Evolutionary conservation across 23 red algal genomes (phyloP), one percentile per base, ranked within the genome.

Genomic region (Chondrus crispus): DNA sequence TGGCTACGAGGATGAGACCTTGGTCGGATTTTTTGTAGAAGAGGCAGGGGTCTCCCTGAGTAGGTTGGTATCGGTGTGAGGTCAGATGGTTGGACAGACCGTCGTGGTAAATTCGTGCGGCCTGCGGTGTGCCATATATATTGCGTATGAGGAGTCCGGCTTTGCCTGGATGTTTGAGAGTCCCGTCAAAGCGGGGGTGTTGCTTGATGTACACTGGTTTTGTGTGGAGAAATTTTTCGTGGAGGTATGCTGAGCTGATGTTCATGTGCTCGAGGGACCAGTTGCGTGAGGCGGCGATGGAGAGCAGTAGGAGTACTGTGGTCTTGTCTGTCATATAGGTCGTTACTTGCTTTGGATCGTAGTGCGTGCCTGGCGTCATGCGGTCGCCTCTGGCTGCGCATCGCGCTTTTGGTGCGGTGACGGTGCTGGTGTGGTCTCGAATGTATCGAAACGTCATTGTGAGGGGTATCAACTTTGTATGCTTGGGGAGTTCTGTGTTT

Each of bases 181-280:
- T 71, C 18, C 64, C 64, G 29, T 71, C 30, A 30, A 71, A 71
- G 13, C 64, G 30, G 13, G 19, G 64, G 18, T 28, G 19, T 71
- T 71, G 19, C 13, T 30, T 18, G 29, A 71, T 45, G 51, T 11
- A 55, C 18, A 81, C 50, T 36, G 87, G 72, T 49, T 81, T 80
- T 18, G 60, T 62, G 73, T 40, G 46, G 62, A 28, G 4, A 37
- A 19, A 88, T 36, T n/a, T 4, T 68, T 80, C 87, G 32, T 91
- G 8, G 8, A 69, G 58, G 24, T 66, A 91, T 68, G 73, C 72
- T 10, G 70, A 47, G 2, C n/a, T 80, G 37, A 80, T 74, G 35
- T 91, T 74, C n/a, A 91, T 49, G 43, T 86, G 82, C 36, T 39
- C 54, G 57, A 44, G 22, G 37, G 16, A 4, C 7, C 36, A 69